Evolutionary conservation across 331 rosid genomes (phyloP), one percentile per base, ranked within the genome.

Genomic region (Malus hybrid): DNA sequence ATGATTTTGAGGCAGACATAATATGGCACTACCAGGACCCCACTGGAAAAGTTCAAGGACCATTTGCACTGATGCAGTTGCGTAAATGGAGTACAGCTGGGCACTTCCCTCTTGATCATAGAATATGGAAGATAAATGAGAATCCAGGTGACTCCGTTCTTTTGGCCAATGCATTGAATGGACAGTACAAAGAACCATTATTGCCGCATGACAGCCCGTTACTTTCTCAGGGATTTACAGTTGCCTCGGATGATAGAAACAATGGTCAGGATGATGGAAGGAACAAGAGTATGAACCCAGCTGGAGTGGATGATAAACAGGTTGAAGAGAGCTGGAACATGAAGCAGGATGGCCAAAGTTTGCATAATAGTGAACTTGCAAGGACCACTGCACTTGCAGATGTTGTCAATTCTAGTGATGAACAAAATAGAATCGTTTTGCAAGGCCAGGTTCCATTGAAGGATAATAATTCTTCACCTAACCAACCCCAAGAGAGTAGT

Each of bases 1-100:
- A 87, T 80, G 86, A 79, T 70, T 77, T 67, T 79, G 80, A 85
- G 76, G 79, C 81, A 59, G 91, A 90, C 61, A 85, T 65, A 55
- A 70, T 80, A n/a, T 95, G 99, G 99, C 87, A 88, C 80, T 95
- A 95, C 81, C 91, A 69, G 80, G 99, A 95, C 78, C 96, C 96
- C 16, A 50, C 85, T 78, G 98, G 98, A 80, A 92, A 89, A 81
- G 67, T 87, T 84, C 97, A 89, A 81, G 99, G 99, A 65, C 99
- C 97, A 56, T 92, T 92, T 85, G 75, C 91, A 67, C 74, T 89
- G 87, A 54, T 55, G 70, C 93, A 86, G 76, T 80, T 95, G 82
- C 86, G 79, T 65, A 90, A 88, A 79, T 95, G 99, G 99, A 84
- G 59, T 74, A 57, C 65, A 34, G 82, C 73, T 71, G 96, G 97